These are phyloP conservation scores for Aureobasidium sp. DNA, from an alignment of 2,329 filamentous ascomycete genomes.

Conservation along the genomic window DNA sequence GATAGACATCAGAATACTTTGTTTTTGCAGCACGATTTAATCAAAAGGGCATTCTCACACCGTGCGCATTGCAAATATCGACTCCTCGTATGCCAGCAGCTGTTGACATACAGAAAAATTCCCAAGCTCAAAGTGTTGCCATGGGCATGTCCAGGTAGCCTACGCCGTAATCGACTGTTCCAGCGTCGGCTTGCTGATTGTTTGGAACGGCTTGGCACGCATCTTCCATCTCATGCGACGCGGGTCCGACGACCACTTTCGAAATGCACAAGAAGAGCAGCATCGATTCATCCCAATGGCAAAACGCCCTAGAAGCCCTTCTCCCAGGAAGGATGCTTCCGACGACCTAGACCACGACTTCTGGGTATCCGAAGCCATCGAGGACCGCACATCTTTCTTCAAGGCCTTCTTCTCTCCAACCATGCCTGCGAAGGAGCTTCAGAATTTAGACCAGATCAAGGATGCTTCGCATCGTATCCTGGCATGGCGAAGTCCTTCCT, in stretches of 20 bases:
- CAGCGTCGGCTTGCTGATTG: not conserved
- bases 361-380: slow-evolving; percentile 40
- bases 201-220: not conserved
- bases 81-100: too few species aligned
- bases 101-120: too few species aligned
- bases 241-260: not conserved
- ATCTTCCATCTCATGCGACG: not conserved
- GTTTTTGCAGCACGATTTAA: not conserved
- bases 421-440: slow-evolving; percentile 35
- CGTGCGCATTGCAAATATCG: too few species aligned
- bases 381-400: slow-evolving; percentile 48
- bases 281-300: not conserved
- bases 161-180: not conserved
- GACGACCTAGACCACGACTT: slow-evolving; percentile 25
- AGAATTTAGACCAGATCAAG: slow-evolving; percentile 37
- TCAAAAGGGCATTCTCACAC: not conserved
- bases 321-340: slow-evolving; percentile 7
- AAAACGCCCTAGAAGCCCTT: slow-evolving; percentile 16
- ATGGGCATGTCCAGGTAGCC: not conserved
- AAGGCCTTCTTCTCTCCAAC: slow-evolving; percentile 44
- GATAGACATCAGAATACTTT: not conserved
- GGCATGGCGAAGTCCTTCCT: slow-evolving; percentile 38
- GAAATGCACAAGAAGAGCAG: not conserved
- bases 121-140: too few species aligned
- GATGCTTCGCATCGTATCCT: slow-evolving; percentile 45